Base-by-base conservation (phyloP, 805 yeast species). In the Lachancea dasiensis region DNA sequence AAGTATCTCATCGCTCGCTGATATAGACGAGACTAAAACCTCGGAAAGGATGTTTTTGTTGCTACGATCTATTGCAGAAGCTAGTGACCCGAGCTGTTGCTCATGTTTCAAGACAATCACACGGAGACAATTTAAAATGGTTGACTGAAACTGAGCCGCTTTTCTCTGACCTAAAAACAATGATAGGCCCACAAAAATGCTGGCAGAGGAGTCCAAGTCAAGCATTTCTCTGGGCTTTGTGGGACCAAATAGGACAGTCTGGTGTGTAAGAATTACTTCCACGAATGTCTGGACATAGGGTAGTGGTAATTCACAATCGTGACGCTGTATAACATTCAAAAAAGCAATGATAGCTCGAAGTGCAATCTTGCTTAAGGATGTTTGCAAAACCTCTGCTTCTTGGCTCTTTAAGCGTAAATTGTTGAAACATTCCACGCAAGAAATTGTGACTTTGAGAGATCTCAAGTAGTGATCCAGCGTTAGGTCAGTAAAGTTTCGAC, bases 81-180 rank as follows among this genome's bases (percentile, higher is more conserved):
- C 50, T 3, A 63, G 49, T 4, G 50, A 40, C 6, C 49, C 42
- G 4, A 61, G 30, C 5, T 58, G 63, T 13, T 39, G 45, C n/a
- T 54, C 56, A 13, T 59, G 54, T 29, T 55, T 60, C 56, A 63
- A 51, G n/a, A 54, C 38, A 15, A 61, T 43, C 17, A 59, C 58
- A 39, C 68, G 47, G 14, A 63, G 34, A 10, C 63, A 54, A 26
- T 62, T 63, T 16, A 60, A 48, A 13, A 35, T 18, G 18, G 30
- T 19, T 3, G 37, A 17, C 13, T 34, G 37, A 4, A 31, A 13
- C 11, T 27, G 11, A 7, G 15, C 9, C 4, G 21, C 6, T 6
- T 13, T 14, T 14, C n/a, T 14, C 7, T 15, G n/a, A 7, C n/a
- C 17, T 11, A 34, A 13, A 14, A 19, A 26, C n/a, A 18, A 17